phyloP scores from a whole-genome alignment of 2,329 filamentous ascomycete species.

The Penicillium decumbens region DNA sequence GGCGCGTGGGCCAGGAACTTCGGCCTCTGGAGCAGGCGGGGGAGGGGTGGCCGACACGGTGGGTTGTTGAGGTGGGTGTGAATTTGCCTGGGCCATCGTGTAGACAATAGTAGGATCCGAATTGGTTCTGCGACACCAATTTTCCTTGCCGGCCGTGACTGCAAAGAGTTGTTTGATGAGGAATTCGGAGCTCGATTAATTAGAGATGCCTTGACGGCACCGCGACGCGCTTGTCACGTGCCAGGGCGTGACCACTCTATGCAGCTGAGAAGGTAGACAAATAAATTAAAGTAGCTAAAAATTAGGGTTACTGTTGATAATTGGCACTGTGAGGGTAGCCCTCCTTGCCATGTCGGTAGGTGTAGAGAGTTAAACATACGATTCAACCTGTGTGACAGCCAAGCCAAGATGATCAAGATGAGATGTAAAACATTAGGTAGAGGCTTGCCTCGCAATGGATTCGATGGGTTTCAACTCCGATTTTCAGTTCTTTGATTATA shows the following conservation, averaged over 20 bases:
- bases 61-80: slow-evolving; percentile 11
- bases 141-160: neutral
- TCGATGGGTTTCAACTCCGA: too few species aligned
- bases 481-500: too few species aligned
- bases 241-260: neutral
- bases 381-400: neutral
- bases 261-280: neutral
- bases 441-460: too few species aligned
- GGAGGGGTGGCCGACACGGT: slow-evolving; percentile 44
- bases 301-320: slow-evolving; percentile 30
- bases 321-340: slow-evolving; percentile 25
- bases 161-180: slow-evolving; percentile 4
- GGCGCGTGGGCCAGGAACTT: slow-evolving; percentile 55
- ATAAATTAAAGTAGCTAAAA: neutral
- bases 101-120: slow-evolving; percentile 1
- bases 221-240: slow-evolving; percentile 26
- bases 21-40: slow-evolving; percentile 45
- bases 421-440: neutral
- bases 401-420: neutral
- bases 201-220: neutral
- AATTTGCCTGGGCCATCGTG: slow-evolving; percentile 21
- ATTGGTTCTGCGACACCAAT: neutral
- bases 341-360: neutral
- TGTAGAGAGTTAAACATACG: neutral
- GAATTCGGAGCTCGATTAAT: slow-evolving; percentile 8